Percentiles rank a stretch among this genome's conserved stretches.
phyloP scores from a whole-genome alignment of 257 asterid species.

The Anisodus acutangulus region DNA sequence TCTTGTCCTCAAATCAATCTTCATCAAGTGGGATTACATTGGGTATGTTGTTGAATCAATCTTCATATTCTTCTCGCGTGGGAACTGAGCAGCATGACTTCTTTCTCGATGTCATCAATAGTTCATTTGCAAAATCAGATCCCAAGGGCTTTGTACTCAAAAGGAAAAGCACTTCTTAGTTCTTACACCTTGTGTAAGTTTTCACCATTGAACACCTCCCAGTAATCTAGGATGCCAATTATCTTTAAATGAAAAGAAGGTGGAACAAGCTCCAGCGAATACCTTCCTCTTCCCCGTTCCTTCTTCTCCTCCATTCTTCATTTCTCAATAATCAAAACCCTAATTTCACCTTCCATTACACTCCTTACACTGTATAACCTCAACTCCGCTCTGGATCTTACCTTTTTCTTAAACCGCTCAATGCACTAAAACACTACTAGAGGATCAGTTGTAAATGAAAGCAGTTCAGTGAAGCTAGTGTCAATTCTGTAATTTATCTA shows the following conservation, averaged over 20 bases:
- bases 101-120: slow-evolving; percentile 71
- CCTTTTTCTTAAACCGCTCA: neutral
- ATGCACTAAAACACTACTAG: neutral
- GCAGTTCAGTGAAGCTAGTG: slow-evolving; percentile 12
- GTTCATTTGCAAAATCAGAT: slow-evolving; percentile 71
- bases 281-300: neutral
- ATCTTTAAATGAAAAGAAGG: slow-evolving; percentile 71
- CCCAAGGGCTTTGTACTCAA: slow-evolving; percentile 51
- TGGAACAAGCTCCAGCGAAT: slow-evolving; percentile 66
- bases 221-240: slow-evolving; percentile 78
- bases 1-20: neutral
- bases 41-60: neutral
- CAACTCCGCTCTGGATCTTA: slow-evolving; percentile 21
- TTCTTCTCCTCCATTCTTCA: neutral
- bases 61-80: neutral
- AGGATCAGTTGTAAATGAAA: neutral
- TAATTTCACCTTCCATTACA: neutral
- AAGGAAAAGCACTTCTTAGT: neutral
- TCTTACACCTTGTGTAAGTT: slow-evolving; percentile 66
- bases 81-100: slow-evolving; percentile 37
- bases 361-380: neutral
- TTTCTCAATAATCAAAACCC: neutral
- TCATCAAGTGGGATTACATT: too few relatives aligned
- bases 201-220: slow-evolving; percentile 71
- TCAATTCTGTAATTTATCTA: neutral